A percentile compares a stretch with the other conserved stretches of the same genome.
Conservation (phyloP, 225 moss, liverwort and hornwort species). For the Antitrichia curtipendula region DNA sequence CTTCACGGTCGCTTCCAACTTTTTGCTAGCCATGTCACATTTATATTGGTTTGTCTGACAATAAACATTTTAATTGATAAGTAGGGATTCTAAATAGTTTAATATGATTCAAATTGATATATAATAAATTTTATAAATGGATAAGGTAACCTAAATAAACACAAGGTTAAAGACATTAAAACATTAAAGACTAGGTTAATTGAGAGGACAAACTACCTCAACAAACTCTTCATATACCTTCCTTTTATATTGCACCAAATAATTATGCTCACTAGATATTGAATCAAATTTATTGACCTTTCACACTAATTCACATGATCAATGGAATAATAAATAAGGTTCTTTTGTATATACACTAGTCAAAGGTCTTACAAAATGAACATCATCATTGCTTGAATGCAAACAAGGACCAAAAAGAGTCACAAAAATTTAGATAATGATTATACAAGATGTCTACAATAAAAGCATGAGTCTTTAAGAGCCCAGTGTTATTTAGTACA, state of each 20-base stretch:
- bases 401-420: background rate
- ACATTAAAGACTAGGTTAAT: background rate
- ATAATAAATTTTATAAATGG: background rate
- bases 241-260: background rate
- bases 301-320: background rate
- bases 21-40: background rate
- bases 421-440: background rate
- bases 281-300: background rate
- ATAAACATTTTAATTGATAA: background rate
- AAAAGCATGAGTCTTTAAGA: background rate
- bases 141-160: too few relatives aligned
- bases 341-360: background rate
- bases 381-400: background rate
- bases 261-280: background rate
- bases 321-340: background rate
- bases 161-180: too few relatives aligned
- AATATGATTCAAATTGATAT: background rate
- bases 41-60: background rate
- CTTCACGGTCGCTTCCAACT: too few relatives aligned
- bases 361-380: fast-evolving
- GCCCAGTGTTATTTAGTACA: background rate
- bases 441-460: background rate
- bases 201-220: background rate
- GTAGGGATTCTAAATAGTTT: background rate
- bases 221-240: background rate